Evolutionary conservation across 106 monocot species (phyloP).

Genomic region (Posidonia australis): DNA sequence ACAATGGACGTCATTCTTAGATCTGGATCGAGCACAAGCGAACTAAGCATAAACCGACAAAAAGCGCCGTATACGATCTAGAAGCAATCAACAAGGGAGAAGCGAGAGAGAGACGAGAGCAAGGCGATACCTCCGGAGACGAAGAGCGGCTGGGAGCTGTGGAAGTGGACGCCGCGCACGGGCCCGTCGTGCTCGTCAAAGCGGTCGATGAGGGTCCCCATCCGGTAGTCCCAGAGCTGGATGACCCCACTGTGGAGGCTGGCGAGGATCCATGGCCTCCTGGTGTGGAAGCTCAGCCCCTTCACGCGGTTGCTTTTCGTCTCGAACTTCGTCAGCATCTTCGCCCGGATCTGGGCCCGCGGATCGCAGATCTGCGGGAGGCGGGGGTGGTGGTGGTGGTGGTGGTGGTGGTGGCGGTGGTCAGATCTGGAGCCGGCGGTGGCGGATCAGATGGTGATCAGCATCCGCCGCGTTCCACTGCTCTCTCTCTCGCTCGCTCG

Average conservation of each 20-base stretch:
- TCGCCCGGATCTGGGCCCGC: too few species aligned
- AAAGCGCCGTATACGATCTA: background rate
- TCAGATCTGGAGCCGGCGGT: too few species aligned
- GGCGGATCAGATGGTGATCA: too few species aligned
- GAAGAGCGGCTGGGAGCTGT: conserved; percentile 53
- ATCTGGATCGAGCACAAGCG: too few species aligned
- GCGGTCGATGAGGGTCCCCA: conserved; percentile 65
- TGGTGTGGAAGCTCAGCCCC: conserved; percentile 57
- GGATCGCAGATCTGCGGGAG: too few species aligned
- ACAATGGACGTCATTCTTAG: too few species aligned
- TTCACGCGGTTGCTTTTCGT: conserved; percentile 61
- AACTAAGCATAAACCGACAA: background rate
- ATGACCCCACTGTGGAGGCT: conserved; percentile 57
- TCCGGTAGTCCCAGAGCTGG: conserved; percentile 66
- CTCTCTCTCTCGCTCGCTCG: background rate
- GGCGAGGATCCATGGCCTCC: conserved; percentile 63
- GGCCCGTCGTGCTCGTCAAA: conserved; percentile 71
- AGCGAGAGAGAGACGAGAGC: background rate
- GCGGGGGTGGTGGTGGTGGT: too few species aligned
- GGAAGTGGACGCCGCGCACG: conserved; percentile 55
- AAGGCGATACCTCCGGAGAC: conserved; percentile 50
- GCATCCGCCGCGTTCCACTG: too few species aligned
- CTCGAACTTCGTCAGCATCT: conserved; percentile 62
- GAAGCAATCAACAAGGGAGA: background rate
- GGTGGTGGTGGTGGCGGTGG: too few species aligned